phyloP scores from a whole-genome alignment of 2,329 filamentous ascomycete genomes.

The Alternaria conjuncta region DNA sequence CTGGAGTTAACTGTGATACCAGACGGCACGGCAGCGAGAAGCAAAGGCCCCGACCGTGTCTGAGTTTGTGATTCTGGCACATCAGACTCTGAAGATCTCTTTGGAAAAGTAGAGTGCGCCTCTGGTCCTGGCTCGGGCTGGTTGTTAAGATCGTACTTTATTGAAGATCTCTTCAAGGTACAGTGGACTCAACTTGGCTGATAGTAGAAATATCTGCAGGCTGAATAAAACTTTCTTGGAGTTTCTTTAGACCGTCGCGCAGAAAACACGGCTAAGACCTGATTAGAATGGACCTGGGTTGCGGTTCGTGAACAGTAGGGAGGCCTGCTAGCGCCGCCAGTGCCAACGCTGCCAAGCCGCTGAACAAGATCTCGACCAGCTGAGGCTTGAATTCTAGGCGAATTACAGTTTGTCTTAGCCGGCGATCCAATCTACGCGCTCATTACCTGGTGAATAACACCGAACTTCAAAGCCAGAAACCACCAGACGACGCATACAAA shows the following conservation, averaged over 20 bases:
- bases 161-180: neutral
- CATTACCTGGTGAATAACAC: neutral
- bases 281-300: neutral
- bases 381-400: neutral
- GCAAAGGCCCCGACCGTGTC: neutral
- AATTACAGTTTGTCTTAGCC: neutral
- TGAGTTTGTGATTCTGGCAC: neutral
- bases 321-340: neutral
- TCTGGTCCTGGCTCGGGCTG: neutral
- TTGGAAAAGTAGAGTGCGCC: neutral
- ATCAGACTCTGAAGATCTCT: neutral
- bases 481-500: neutral
- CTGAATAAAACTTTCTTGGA: neutral
- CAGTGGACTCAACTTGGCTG: neutral
- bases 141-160: neutral
- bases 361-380: slow-evolving; percentile 1
- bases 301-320: neutral
- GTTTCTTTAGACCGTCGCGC: neutral
- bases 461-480: neutral
- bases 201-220: neutral
- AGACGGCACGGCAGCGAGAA: neutral
- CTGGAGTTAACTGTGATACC: neutral
- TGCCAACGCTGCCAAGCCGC: neutral
- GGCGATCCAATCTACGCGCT: neutral
- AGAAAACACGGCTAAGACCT: neutral